phyloP scores from a whole-genome alignment of 2,329 filamentous ascomycete species.

The Sclerotinia borealis region DNA sequence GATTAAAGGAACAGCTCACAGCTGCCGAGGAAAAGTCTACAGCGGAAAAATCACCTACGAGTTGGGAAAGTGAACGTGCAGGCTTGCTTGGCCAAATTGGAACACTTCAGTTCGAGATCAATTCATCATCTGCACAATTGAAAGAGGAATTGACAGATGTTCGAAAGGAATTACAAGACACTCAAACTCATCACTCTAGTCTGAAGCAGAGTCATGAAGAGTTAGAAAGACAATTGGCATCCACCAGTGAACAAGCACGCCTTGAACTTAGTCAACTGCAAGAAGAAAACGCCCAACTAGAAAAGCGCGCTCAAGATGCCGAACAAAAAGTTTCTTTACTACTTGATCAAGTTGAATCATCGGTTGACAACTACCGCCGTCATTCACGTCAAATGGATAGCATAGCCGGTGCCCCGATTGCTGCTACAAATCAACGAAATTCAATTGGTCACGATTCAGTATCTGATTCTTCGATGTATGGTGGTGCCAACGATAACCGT shows the following conservation, averaged over 20 bases:
- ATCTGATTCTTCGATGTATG: constrained; percentile 51
- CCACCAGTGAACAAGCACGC: constrained; percentile 48
- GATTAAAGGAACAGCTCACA: constrained; percentile 76
- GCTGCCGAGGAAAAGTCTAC: constrained; percentile 52
- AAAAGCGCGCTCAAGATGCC: constrained; percentile 79
- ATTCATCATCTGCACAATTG: constrained; percentile 57
- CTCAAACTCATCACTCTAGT: constrained; percentile 63
- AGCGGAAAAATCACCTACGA: constrained; percentile 40
- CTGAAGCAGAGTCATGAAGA: constrained; percentile 52
- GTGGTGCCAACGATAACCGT: constrained; percentile 39
- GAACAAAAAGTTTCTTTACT: constrained; percentile 90
- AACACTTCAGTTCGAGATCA: constrained; percentile 62
- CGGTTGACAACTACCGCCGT: constrained; percentile 89
- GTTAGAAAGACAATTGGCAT: constrained; percentile 50
- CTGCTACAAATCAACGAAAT: constrained; percentile 33
- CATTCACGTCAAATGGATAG: constrained; percentile 56
- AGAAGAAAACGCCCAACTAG: constrained; percentile 72
- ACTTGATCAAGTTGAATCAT: constrained; percentile 88
- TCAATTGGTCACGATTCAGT: constrained; percentile 46
- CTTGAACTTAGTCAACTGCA: constrained; percentile 75
- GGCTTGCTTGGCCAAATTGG: constrained; percentile 63
- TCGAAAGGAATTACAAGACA: constrained; percentile 60
- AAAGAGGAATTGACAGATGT: constrained; percentile 66
- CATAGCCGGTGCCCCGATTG: constrained; percentile 37
- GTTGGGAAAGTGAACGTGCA: constrained; percentile 70